Evolutionary conservation across 768 basidiomycete species (phyloP).

Genomic region (Cystofilobasidium macerans): DNA sequence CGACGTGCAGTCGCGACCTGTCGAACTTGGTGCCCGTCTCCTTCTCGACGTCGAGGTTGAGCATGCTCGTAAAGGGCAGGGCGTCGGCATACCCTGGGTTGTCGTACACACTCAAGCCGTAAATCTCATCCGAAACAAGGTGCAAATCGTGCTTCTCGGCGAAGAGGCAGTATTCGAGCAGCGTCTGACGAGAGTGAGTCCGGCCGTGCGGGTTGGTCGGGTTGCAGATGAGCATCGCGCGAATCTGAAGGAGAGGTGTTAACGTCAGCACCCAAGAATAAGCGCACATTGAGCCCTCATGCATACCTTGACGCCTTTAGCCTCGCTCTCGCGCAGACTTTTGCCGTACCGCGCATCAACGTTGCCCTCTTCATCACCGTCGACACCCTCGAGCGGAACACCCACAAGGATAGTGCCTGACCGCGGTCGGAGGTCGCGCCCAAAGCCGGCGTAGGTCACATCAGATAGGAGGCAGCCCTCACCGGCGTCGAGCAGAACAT

Average conservation of each 20-base stretch:
- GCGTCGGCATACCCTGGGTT: constrained; percentile 30
- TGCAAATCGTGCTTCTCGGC: constrained; percentile 36
- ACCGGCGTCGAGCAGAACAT: constrained; percentile 34
- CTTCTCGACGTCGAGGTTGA: constrained; percentile 34
- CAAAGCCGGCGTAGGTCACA: constrained; percentile 31
- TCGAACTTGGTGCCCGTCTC: constrained; percentile 33
- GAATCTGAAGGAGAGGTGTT: background rate
- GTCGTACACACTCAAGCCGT: constrained; percentile 35
- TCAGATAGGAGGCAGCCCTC: constrained; percentile 34
- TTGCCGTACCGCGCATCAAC: constrained; percentile 29
- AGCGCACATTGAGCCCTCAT: too few species aligned
- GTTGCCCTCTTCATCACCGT: constrained; percentile 28
- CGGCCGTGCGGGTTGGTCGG: constrained; percentile 32
- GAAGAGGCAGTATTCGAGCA: constrained; percentile 34
- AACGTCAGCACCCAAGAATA: background rate
- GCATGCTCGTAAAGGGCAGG: constrained; percentile 33
- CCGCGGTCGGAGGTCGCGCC: constrained; percentile 31
- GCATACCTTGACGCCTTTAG: constrained; percentile 31
- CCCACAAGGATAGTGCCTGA: constrained; percentile 33
- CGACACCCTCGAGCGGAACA: constrained; percentile 30
- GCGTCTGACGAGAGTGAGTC: constrained; percentile 33
- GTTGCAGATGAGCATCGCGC: constrained; percentile 32
- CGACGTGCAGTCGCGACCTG: constrained; percentile 32
- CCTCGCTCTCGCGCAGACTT: constrained; percentile 27
- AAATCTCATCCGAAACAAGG: constrained; percentile 38